A percentile compares a stretch with the other conserved stretches of the same genome.
Conservation (phyloP, 768 basidiomycete genomes). For the Tylopilus subfusipes region DNA sequence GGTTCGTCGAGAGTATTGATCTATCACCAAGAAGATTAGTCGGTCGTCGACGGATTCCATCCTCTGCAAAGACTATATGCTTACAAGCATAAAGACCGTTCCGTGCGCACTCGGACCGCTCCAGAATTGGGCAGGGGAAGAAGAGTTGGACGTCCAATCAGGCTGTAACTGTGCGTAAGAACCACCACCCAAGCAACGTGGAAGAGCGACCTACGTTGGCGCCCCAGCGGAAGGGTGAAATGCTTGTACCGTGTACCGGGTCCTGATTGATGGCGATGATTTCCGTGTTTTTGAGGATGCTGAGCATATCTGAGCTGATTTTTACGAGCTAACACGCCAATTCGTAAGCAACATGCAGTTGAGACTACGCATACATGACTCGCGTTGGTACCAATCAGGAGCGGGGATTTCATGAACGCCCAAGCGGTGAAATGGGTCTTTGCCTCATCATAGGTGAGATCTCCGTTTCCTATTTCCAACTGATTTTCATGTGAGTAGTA, state of each 20-base stretch:
- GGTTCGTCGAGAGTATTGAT: constrained; percentile 54
- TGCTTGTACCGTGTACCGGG: constrained; percentile 53
- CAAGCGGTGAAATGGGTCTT: constrained; percentile 70
- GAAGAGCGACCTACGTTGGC: constrained; percentile 44
- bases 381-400: constrained; percentile 60
- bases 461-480: constrained; percentile 64
- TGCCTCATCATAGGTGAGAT: constrained; percentile 57
- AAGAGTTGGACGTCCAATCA: constrained; percentile 36
- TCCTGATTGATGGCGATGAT: constrained; percentile 69
- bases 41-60: too few relatives aligned
- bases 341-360: background rate
- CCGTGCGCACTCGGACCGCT: constrained; percentile 61
- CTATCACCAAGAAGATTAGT: constrained; percentile 29
- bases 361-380: constrained; percentile 14
- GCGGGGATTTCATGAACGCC: constrained; percentile 65
- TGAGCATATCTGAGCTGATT: constrained; percentile 47
- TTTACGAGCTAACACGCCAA: constrained; percentile 41
- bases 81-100: constrained; percentile 62
- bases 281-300: constrained; percentile 57
- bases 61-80: constrained; percentile 5
- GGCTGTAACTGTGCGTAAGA: constrained; percentile 21
- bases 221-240: constrained; percentile 69
- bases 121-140: constrained; percentile 65
- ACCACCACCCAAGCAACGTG: background rate
- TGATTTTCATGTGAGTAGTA: constrained; percentile 19